Percentiles rank a stretch among this genome's conserved stretches.
Conservation (phyloP, 495 filamentous ascomycete genomes). For the Chlorociboria aeruginascens region DNA sequence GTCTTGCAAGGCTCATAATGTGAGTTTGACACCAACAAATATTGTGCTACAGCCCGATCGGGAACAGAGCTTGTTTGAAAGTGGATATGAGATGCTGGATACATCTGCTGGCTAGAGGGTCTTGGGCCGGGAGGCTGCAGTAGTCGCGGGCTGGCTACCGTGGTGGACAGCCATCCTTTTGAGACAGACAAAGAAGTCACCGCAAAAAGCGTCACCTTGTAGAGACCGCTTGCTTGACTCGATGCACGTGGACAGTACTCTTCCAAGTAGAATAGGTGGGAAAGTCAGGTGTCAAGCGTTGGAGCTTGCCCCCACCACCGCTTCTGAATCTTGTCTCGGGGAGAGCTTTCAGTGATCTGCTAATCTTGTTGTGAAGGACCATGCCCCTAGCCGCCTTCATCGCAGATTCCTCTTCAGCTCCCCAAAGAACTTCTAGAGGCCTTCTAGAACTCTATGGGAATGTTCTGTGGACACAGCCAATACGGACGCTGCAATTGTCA, state of each 20-base stretch:
- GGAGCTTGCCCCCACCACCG: constrained; percentile 11
- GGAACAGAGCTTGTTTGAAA: constrained; percentile 32
- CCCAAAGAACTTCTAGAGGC: constrained; percentile 17
- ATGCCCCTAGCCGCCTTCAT: constrained; percentile 15
- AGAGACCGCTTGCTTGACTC: constrained; percentile 34
- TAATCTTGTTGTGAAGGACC: not conserved
- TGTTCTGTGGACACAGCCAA: constrained; percentile 20
- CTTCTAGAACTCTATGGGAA: constrained; percentile 17
- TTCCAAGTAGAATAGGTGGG: constrained; percentile 22
- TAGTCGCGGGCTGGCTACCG: constrained; percentile 11
- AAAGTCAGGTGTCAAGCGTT: constrained; percentile 32
- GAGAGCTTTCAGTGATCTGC: constrained; percentile 1
- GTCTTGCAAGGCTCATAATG: constrained; percentile 29
- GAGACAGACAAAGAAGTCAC: constrained; percentile 16
- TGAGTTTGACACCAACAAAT: constrained; percentile 39
- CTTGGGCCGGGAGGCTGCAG: constrained; percentile 19
- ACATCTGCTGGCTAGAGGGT: constrained; percentile 16
- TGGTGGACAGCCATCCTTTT: constrained; percentile 4
- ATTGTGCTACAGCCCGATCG: constrained; percentile 24
- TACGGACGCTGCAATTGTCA: constrained; percentile 27
- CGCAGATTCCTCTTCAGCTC: constrained; percentile 11
- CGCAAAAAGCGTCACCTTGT: constrained; percentile 13
- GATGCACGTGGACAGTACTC: constrained; percentile 34
- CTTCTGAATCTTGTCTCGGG: constrained; percentile 19
- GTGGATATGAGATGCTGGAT: constrained; percentile 12